Base-by-base conservation (phyloP, 805 yeast species). In the Candida khao-thaluensis region DNA sequence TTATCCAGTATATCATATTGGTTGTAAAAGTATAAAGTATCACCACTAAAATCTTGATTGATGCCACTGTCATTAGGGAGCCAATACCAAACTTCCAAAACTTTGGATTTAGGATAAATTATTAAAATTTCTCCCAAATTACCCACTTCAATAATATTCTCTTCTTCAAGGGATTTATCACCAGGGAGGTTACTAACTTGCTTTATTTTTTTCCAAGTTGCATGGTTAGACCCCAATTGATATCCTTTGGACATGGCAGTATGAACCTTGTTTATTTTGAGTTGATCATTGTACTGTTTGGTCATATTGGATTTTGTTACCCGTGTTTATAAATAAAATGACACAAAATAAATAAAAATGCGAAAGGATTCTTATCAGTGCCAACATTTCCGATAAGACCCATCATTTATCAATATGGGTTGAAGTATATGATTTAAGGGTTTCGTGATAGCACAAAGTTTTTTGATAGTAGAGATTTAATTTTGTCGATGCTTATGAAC, bases 131-230 rank as follows among this genome's bases (percentile, higher is more conserved):
- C 71, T 7, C 71, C 71, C 26, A 49, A 37, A 11, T 57, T 54
- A 1, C 70, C 70, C 26, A 48, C 47, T 23, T 57, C 64, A 17
- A 59, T 40, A 8, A 49, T 32, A 17, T 41, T 41, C 3, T 37
- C 42, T 17, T 43, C 45, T 3, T 21, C 20, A 10, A 10, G 24
- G 11, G 37, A 14, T 3, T 31, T 37, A 10, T 31, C 30, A 18
- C 27, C 12, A 11, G 45, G 30, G 41, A 17, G 16, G 25, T 37
- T 34, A 10, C 67, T 54, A 4, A 62, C 66, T 37, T 60, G 66
- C 45, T 63, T 66, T 44, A 69, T 53, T 42, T 67, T 66, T 40
- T 57, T 60, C 71, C 72, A 68, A 1, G 73, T 57, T 20, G 72
- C 74, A 7, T 63, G 53, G 4, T 71, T 57, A 1, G 71, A 59